Conservation (phyloP, 768 basidiomycete species). For the Galerina marginata region DNA sequence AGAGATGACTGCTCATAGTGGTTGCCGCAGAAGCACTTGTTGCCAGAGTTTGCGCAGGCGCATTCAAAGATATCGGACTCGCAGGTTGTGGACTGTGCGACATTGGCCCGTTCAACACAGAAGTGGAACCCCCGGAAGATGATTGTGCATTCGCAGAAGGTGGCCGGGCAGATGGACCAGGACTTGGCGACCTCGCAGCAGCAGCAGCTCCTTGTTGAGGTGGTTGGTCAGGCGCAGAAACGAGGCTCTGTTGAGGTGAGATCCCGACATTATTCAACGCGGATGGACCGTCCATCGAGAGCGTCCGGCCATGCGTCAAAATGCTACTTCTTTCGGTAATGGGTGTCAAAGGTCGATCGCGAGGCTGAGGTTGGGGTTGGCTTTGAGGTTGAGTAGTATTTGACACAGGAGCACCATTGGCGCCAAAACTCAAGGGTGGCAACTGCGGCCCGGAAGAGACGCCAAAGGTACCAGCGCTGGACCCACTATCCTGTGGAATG, state of each 20-base stretch:
- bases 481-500: constrained; percentile 7
- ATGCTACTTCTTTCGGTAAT: constrained; percentile 62
- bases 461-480: constrained; percentile 13
- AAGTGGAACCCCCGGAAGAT: background rate
- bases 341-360: constrained; percentile 55
- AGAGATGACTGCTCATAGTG: constrained; percentile 17
- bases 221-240: constrained; percentile 6
- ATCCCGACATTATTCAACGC: constrained; percentile 11
- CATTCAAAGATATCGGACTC: constrained; percentile 13
- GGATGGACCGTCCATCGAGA: constrained; percentile 28
- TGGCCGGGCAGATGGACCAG: constrained; percentile 5
- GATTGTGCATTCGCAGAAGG: background rate
- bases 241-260: constrained; percentile 17
- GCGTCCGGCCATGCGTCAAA: constrained; percentile 30
- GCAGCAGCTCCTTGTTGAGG: constrained; percentile 3
- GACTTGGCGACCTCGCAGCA: background rate
- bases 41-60: constrained; percentile 2
- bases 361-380: constrained; percentile 9
- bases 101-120: constrained; percentile 19
- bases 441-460: constrained; percentile 49
- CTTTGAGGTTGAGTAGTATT: constrained; percentile 11
- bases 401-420: constrained; percentile 8
- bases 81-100: constrained; percentile 24
- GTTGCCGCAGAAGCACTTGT: constrained; percentile 4
- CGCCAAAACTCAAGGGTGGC: constrained; percentile 62